These are phyloP conservation scores for Volutella citrinella DNA, from an alignment of 2,329 filamentous ascomycete genomes.

Conservation along the genomic window DNA sequence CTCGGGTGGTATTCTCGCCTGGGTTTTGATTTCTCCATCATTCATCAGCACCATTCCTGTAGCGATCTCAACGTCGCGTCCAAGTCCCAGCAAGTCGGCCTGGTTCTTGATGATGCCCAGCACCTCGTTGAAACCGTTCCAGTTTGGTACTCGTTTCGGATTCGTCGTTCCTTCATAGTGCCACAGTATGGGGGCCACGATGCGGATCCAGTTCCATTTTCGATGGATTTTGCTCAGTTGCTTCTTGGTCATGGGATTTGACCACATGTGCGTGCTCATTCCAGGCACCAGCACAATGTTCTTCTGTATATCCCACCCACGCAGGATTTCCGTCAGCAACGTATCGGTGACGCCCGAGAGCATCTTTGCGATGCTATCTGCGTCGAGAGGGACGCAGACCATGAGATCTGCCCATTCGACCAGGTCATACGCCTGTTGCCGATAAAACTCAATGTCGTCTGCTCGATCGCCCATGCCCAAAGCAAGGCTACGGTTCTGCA, in stretches of 20 bases:
- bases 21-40: conserved; percentile 30
- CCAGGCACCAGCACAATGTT: conserved; percentile 81
- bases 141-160: conserved; percentile 54
- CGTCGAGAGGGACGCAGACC: conserved; percentile 80
- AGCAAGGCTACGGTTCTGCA: conserved; percentile 50
- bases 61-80: conserved; percentile 63
- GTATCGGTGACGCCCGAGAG: conserved; percentile 79
- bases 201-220: conserved; percentile 84
- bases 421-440: conserved; percentile 58
- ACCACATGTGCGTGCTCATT: conserved; percentile 88
- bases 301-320: conserved; percentile 85
- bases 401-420: conserved; percentile 87
- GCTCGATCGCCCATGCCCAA: conserved; percentile 31
- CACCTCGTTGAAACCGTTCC: conserved; percentile 68
- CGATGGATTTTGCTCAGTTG: conserved; percentile 79
- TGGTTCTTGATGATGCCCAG: conserved; percentile 74
- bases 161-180: conserved; percentile 59
- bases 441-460: conserved; percentile 51
- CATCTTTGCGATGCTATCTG: conserved; percentile 84
- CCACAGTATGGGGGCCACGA: conserved; percentile 81
- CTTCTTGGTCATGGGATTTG: conserved; percentile 83
- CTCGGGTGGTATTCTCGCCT: conserved; percentile 68
- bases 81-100: conserved; percentile 70
- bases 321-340: conserved; percentile 73
- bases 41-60: conserved; percentile 36